phyloP scores from a whole-genome alignment of 106 monocot species.

The Alisma plantagoaquatica region DNA sequence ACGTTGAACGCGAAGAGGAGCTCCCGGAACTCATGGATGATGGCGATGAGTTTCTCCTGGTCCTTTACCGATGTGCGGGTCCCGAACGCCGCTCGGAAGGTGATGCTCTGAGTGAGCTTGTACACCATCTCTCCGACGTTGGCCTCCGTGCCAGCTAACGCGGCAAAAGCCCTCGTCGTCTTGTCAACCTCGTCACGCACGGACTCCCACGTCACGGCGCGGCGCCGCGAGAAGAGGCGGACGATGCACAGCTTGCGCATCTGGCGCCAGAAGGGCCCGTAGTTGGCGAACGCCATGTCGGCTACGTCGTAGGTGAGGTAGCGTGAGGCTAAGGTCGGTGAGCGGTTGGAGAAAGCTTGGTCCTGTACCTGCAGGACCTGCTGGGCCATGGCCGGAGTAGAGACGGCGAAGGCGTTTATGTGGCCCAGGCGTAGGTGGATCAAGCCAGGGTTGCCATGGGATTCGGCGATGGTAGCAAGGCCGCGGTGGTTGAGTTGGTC shows the following conservation, averaged over 20 bases:
- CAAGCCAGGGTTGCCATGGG: slow-evolving; percentile 67
- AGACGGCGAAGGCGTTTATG: slow-evolving; percentile 55
- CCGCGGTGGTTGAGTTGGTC: slow-evolving; percentile 86
- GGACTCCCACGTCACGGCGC: slow-evolving; percentile 78
- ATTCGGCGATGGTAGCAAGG: slow-evolving; percentile 45
- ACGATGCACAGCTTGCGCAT: slow-evolving; percentile 93
- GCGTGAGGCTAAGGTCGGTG: slow-evolving; percentile 58
- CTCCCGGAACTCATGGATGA: slow-evolving; percentile 82
- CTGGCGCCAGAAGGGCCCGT: slow-evolving; percentile 99
- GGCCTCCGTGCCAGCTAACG: slow-evolving; percentile 10
- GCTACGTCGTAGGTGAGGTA: slow-evolving; percentile 86
- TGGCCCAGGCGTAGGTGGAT: slow-evolving; percentile 58
- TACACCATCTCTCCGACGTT: slow-evolving; percentile 72
- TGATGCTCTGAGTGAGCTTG: slow-evolving; percentile 76
- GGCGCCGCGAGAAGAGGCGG: slow-evolving; percentile 86
- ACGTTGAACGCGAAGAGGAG: slow-evolving; percentile 79
- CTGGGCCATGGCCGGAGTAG: slow-evolving; percentile 70
- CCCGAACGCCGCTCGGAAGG: slow-evolving; percentile 80
- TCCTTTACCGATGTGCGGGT: slow-evolving; percentile 20
- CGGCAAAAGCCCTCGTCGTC: slow-evolving; percentile 10
- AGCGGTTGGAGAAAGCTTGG: slow-evolving; percentile 70
- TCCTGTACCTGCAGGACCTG: slow-evolving; percentile 68
- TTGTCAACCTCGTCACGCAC: slow-evolving; percentile 71
- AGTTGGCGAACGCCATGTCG: slow-evolving; percentile 97
- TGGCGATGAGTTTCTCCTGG: slow-evolving; percentile 50